phyloP scores from a whole-genome alignment of 106 monocot species.

The Dioscorea alata region DNA sequence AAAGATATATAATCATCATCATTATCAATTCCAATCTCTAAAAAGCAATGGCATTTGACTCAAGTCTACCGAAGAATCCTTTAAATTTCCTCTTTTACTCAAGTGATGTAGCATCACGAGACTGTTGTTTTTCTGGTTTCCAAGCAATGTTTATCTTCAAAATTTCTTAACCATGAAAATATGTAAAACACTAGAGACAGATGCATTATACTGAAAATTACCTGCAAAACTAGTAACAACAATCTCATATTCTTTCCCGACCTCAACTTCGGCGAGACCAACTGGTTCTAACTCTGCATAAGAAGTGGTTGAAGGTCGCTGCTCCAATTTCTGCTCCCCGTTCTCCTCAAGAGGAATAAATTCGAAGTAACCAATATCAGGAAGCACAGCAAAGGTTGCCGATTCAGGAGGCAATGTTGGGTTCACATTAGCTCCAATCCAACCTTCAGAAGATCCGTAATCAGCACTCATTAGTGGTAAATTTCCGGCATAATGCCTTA shows the following conservation, averaged over 20 bases:
- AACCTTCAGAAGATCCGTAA: constrained; percentile 82
- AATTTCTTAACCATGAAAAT: no score
- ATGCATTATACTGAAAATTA: constrained; percentile 4
- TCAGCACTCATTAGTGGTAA: constrained; percentile 76
- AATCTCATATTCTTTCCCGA: constrained; percentile 68
- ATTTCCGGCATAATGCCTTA: constrained; percentile 73
- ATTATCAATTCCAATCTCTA: no score
- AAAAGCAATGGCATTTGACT: no score
- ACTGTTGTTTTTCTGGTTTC: no score
- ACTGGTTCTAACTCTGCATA: constrained; percentile 59
- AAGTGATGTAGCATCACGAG: no score
- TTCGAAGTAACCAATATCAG: constrained; percentile 82
- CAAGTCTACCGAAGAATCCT: no score
- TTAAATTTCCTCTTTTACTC: no score
- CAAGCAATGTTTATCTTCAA: no score
- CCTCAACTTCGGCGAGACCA: constrained; percentile 56
- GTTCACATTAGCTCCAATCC: constrained; percentile 67
- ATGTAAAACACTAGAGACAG: no score
- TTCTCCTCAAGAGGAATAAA: constrained; percentile 55
- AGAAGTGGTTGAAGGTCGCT: constrained; percentile 17
- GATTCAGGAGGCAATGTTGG: constrained; percentile 52
- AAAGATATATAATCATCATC: no score
- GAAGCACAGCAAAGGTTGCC: constrained; percentile 65
- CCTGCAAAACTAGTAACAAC: constrained; percentile 65
- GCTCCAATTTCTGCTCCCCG: constrained; percentile 15